Conservation (phyloP, 2,329 filamentous ascomycete genomes). For the Alternaria panax region DNA sequence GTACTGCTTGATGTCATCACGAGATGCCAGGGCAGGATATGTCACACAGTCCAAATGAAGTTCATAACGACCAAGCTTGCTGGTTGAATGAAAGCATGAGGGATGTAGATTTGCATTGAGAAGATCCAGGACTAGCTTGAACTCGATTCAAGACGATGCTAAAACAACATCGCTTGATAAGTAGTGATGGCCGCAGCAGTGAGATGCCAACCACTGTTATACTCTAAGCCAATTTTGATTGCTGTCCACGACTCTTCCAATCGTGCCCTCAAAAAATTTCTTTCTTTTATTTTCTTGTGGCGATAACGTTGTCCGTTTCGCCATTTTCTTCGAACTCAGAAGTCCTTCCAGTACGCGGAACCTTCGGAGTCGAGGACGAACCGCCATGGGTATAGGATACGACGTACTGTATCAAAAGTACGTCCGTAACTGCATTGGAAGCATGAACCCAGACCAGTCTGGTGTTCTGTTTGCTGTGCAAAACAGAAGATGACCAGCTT, state of each 20-base stretch:
- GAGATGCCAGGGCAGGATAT: background rate
- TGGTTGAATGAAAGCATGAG: background rate
- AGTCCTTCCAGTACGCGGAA: background rate
- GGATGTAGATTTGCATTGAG: conserved; percentile 19
- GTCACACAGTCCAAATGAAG: background rate
- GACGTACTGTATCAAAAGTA: background rate
- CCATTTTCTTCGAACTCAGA: conserved; percentile 32
- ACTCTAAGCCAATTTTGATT: conserved; percentile 7
- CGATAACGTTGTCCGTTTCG: conserved; percentile 6
- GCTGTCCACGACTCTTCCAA: conserved; percentile 17
- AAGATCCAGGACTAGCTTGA: conserved; percentile 3
- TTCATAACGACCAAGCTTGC: background rate
- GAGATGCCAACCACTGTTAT: background rate
- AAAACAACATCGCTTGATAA: background rate
- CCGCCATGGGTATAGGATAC: background rate
- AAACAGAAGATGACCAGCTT: conserved; percentile 42
- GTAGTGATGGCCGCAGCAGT: background rate
- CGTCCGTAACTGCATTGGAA: background rate
- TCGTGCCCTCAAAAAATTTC: conserved; percentile 28
- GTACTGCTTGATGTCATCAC: background rate
- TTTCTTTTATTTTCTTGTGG: conserved; percentile 21
- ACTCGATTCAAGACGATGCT: background rate
- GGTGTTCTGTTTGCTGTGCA: conserved; percentile 21
- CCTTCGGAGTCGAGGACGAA: background rate
- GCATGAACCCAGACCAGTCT: conserved; percentile 39